These are phyloP conservation scores for Salix viminalis DNA, from an alignment of 345 rosid genomes.

Conservation along the genomic window DNA sequence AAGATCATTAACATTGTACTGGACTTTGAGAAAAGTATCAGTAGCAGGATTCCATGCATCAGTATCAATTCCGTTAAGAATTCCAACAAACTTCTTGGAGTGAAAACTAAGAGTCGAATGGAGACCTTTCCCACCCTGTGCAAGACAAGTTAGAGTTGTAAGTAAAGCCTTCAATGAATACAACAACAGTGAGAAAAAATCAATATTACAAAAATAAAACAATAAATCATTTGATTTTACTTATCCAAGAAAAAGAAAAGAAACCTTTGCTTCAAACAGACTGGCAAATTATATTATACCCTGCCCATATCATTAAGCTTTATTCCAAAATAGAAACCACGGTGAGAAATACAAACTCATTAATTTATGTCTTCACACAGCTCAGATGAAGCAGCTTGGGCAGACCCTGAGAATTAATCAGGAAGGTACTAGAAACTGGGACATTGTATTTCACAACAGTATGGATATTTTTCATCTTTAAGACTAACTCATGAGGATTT, in stretches of 20 bases:
- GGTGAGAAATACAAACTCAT: background rate
- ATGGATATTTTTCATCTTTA: too few relatives aligned
- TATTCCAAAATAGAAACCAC: background rate
- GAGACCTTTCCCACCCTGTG: conserved; percentile 89
- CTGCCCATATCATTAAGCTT: background rate
- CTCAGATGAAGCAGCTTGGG: too few relatives aligned
- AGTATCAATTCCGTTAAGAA: conserved; percentile 88
- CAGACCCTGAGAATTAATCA: too few relatives aligned
- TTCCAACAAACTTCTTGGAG: conserved; percentile 80
- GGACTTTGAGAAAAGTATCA: conserved; percentile 70
- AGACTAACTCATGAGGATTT: too few relatives aligned
- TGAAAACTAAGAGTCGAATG: conserved; percentile 77
- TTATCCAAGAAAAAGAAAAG: background rate
- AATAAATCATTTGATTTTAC: background rate
- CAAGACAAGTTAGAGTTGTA: conserved; percentile 4
- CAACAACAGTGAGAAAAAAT: background rate
- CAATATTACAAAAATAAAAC: background rate
- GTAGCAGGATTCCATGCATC: conserved; percentile 96
- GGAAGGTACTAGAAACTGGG: too few relatives aligned
- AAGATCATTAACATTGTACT: conserved; percentile 71
- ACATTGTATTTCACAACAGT: too few relatives aligned
- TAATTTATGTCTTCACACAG: background rate
- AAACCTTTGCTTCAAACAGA: background rate
- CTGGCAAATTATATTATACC: background rate
- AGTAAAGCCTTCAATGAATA: background rate